A percentile compares a stretch with the other conserved stretches of the same genome.
Evolutionary conservation across 129 eudicot species (phyloP).

Genomic region (Lactuca saligna): DNA sequence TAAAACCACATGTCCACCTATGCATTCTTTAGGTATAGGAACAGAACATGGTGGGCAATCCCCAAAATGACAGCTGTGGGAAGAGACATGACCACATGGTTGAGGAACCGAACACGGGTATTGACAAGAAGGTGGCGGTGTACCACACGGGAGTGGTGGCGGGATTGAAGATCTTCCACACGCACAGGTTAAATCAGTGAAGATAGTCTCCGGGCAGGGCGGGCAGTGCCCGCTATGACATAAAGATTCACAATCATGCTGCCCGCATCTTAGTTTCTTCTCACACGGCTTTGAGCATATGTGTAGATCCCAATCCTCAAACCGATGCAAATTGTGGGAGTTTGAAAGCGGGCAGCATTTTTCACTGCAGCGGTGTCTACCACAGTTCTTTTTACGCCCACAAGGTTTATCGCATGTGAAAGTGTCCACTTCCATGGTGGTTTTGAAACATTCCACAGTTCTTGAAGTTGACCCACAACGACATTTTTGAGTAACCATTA

Average conservation of each 20-base stretch:
- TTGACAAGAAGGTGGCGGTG: conserved; percentile 91
- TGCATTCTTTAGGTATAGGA: conserved; percentile 89
- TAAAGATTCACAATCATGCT: conserved; percentile 69
- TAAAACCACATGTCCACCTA: conserved; percentile 88
- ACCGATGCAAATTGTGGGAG: conserved; percentile 28
- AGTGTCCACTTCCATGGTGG: conserved; percentile 39
- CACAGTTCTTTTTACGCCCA: conserved; percentile 84
- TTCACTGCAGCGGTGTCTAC: conserved; percentile 85
- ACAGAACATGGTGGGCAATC: conserved; percentile 93
- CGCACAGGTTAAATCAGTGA: conserved; percentile 83
- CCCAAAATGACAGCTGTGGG: conserved; percentile 97
- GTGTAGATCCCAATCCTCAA: conserved; percentile 75
- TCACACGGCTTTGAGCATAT: conserved; percentile 88
- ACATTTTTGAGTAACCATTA: conserved; percentile 77
- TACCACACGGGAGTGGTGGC: conserved; percentile 94
- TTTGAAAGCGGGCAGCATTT: conserved; percentile 75
- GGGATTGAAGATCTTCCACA: conserved; percentile 93
- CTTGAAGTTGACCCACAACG: conserved; percentile 81
- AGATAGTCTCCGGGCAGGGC: conserved; percentile 93
- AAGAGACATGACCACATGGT: conserved; percentile 83
- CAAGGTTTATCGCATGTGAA: conserved; percentile 85
- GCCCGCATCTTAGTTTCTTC: conserved; percentile 91
- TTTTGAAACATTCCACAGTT: conserved; percentile 70
- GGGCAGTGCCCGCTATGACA: conserved; percentile 99
- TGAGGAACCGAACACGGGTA: conserved; percentile 81